Conservation (phyloP, 2,329 filamentous ascomycete species). For the Fusarium coicis region DNA sequence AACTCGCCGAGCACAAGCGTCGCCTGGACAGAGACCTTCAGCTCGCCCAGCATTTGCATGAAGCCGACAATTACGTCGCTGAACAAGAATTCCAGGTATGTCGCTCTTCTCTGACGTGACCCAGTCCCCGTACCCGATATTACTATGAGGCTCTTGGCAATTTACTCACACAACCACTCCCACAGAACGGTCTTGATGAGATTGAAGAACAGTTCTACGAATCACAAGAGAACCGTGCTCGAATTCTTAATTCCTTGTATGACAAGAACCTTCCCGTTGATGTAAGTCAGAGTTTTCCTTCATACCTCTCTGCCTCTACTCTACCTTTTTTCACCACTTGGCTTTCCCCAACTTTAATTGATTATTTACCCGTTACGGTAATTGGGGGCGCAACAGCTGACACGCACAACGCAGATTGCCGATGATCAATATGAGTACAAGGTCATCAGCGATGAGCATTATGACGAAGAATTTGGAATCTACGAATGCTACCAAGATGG, state of each 20-base stretch:
- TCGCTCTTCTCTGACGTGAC: conserved; percentile 29
- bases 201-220: conserved; percentile 56
- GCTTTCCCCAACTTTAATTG: conserved; percentile 34
- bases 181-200: conserved; percentile 53
- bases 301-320: conserved; percentile 16
- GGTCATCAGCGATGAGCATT: conserved; percentile 56
- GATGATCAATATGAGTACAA: conserved; percentile 60
- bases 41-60: conserved; percentile 53
- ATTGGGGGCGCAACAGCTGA: conserved; percentile 28
- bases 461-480: conserved; percentile 55
- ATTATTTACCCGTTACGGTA: conserved; percentile 13
- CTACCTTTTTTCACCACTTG: conserved; percentile 10
- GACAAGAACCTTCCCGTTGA: conserved; percentile 59
- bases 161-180: conserved; percentile 26
- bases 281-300: conserved; percentile 52
- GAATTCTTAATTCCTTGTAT: conserved; percentile 57
- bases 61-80: conserved; percentile 48
- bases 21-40: conserved; percentile 50
- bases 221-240: conserved; percentile 57
- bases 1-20: conserved; percentile 46
- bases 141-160: conserved; percentile 35
- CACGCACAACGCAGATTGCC: conserved; percentile 47
- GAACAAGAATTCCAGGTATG: conserved; percentile 53
- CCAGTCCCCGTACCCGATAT: conserved; percentile 33
- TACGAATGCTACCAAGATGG: conserved; percentile 56